Conservation (phyloP, 495 filamentous ascomycete species). For the Podospora pseudoanserina region DNA sequence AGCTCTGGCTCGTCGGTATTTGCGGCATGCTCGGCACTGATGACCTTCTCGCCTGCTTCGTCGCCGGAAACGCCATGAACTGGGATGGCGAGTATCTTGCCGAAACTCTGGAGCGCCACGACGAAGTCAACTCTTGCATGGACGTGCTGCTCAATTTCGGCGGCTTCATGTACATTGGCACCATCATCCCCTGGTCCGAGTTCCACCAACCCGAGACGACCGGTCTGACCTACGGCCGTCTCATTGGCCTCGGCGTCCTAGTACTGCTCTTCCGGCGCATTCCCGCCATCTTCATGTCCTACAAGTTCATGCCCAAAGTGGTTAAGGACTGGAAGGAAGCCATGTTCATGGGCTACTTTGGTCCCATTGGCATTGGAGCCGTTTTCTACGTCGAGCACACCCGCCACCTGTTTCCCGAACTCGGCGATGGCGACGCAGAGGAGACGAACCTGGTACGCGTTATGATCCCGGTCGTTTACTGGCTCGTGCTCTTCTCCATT, state of each 20-base stretch:
- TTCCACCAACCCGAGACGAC: constrained; percentile 40
- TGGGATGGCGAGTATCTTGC: constrained; percentile 84
- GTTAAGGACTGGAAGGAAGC: constrained; percentile 60
- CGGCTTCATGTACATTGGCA: constrained; percentile 84
- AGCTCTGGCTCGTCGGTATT: constrained; percentile 70
- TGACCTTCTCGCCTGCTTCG: constrained; percentile 87
- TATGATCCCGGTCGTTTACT: constrained; percentile 56
- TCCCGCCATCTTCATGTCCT: constrained; percentile 35
- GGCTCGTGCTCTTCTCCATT: constrained; percentile 57
- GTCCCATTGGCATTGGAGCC: constrained; percentile 82
- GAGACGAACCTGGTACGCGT: constrained; percentile 49
- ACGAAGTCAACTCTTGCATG: constrained; percentile 80
- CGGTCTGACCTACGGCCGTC: constrained; percentile 55
- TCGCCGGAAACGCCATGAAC: constrained; percentile 83
- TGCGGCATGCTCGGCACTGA: constrained; percentile 82
- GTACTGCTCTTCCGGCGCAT: constrained; percentile 63
- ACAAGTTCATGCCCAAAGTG: constrained; percentile 68
- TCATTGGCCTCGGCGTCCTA: constrained; percentile 68
- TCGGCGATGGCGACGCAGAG: constrained; percentile 48
- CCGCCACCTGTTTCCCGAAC: constrained; percentile 50
- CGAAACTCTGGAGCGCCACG: constrained; percentile 65
- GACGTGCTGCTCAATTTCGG: constrained; percentile 70
- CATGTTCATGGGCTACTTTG: constrained; percentile 83
- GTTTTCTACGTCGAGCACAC: constrained; percentile 76
- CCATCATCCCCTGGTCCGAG: constrained; percentile 68